phyloP scores from a whole-genome alignment of 2,329 filamentous ascomycete species.

The Mycosphaerella sp. region DNA sequence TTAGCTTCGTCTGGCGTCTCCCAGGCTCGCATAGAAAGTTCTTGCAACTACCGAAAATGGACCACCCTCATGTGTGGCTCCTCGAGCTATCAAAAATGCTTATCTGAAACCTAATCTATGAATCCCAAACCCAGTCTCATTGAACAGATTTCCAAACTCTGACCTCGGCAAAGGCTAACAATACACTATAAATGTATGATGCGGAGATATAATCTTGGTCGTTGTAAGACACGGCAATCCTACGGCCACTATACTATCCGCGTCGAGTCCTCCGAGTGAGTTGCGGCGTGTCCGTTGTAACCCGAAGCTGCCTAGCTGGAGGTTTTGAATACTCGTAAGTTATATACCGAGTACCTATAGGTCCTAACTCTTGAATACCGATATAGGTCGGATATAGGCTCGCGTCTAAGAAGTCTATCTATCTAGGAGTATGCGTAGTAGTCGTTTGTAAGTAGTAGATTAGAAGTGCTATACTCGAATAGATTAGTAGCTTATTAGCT shows the following conservation, averaged over 20 bases:
- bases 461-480: too few relatives aligned
- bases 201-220: conserved; percentile 1
- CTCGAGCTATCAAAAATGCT: conserved; percentile 1
- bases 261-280: conserved; percentile 1
- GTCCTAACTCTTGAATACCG: too few relatives aligned
- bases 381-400: too few relatives aligned
- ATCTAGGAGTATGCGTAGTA: too few relatives aligned
- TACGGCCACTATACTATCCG: conserved; percentile 4
- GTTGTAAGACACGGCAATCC: conserved; percentile 1
- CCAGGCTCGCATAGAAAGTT: not conserved
- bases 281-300: conserved; percentile 7
- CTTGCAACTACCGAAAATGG: not conserved
- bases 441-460: too few relatives aligned
- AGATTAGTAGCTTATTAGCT: too few relatives aligned
- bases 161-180: not conserved
- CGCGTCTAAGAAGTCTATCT: too few relatives aligned
- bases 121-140: not conserved
- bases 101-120: conserved; percentile 5
- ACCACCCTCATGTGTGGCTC: too few relatives aligned
- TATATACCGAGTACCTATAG: too few relatives aligned
- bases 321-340: not conserved
- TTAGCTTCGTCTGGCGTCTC: not conserved
- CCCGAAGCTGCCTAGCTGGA: too few relatives aligned
- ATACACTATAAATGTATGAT: conserved; percentile 3
- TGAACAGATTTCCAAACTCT: not conserved